Conservation (phyloP, 345 rosid species). For the Eucalyptus globulus region DNA sequence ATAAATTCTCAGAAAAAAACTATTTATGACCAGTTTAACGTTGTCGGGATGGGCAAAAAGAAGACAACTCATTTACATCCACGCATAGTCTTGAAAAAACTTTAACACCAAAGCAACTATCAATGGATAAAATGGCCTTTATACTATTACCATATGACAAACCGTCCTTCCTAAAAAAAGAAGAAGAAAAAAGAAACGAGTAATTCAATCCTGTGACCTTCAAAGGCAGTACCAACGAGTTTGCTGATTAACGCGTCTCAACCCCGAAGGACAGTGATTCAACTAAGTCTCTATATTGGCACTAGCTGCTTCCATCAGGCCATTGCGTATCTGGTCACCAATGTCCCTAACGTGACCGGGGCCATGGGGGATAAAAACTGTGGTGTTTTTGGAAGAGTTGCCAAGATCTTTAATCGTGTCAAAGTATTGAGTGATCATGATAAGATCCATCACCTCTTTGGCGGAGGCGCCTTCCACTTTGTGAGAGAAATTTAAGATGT, state of each 20-base stretch:
- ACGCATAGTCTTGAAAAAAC: not conserved
- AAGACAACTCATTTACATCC: not conserved
- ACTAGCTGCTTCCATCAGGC: slow-evolving; percentile 79
- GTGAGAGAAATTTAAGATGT: slow-evolving; percentile 86
- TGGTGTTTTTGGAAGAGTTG: slow-evolving; percentile 83
- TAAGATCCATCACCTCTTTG: slow-evolving; percentile 96
- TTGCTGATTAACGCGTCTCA: not conserved
- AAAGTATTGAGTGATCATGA: slow-evolving; percentile 94
- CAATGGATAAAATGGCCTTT: not conserved
- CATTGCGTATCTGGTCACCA: slow-evolving; percentile 75
- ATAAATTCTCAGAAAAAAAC: not conserved
- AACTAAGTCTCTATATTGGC: slow-evolving; percentile 7
- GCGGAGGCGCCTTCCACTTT: slow-evolving; percentile 87
- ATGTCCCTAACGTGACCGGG: slow-evolving; percentile 96
- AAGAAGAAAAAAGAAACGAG: not conserved
- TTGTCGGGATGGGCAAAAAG: not conserved
- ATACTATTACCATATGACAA: not conserved
- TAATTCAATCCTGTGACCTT: not conserved
- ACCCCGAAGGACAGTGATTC: not conserved
- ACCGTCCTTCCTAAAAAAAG: not conserved
- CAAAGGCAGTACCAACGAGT: not conserved
- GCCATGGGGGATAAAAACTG: slow-evolving; percentile 94
- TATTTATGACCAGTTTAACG: not conserved
- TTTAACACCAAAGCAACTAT: not conserved
- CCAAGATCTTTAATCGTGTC: slow-evolving; percentile 95